A percentile compares a stretch with the other conserved stretches of the same genome.
Conservation (phyloP, 768 basidiomycete species). For the Lyophyllum decastes region DNA sequence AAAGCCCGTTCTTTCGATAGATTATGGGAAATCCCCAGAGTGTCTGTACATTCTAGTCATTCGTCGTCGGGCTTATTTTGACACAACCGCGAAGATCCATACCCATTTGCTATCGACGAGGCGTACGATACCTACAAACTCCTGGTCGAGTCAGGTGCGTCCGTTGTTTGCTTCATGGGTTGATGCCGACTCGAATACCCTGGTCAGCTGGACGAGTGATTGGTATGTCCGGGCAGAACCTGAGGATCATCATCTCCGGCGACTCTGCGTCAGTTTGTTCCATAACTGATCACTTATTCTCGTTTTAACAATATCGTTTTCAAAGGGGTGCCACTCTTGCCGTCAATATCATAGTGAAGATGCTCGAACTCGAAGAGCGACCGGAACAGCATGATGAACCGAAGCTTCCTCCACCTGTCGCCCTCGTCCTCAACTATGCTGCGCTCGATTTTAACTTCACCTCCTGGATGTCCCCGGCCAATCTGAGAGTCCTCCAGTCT, state of each 20-base stretch:
- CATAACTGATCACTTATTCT: background rate
- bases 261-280: conserved; percentile 91
- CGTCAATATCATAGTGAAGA: conserved; percentile 80
- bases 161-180: background rate
- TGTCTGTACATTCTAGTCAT: conserved; percentile 48
- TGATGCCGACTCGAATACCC: background rate
- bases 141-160: conserved; percentile 68
- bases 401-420: conserved; percentile 70
- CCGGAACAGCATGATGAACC: conserved; percentile 31
- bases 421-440: conserved; percentile 87
- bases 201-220: conserved; percentile 65
- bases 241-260: conserved; percentile 81
- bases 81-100: conserved; percentile 69
- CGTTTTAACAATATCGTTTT: conserved; percentile 10
- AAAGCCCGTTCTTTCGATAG: conserved; percentile 80
- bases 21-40: conserved; percentile 97
- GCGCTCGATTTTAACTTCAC: conserved; percentile 98
- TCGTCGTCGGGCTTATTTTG: conserved; percentile 5
- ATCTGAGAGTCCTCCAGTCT: conserved; percentile 80
- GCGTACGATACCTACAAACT: conserved; percentile 88
- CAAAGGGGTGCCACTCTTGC: conserved; percentile 86
- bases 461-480: conserved; percentile 90
- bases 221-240: conserved; percentile 83
- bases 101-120: conserved; percentile 95
- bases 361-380: conserved; percentile 64